A percentile compares a stretch with the other conserved stretches of the same genome.
These are phyloP conservation scores for Lathyrus oleraceus DNA, from an alignment of 306 rosid genomes.

Conservation along the genomic window DNA sequence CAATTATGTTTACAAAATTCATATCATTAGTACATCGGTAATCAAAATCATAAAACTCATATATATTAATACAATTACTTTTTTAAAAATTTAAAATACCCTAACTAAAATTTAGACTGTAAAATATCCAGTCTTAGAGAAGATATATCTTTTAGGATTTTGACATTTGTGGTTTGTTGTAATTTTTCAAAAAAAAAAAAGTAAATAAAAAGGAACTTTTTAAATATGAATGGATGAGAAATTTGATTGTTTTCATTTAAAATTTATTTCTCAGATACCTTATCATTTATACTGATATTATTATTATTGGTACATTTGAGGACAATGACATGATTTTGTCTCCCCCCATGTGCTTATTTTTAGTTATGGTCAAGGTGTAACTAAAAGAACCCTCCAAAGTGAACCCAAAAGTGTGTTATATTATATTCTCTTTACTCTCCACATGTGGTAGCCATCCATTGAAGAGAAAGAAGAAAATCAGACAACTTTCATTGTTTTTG, in stretches of 20 bases:
- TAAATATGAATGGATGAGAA: constrained; percentile 43
- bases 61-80: too few relatives aligned
- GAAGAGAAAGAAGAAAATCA: neutral
- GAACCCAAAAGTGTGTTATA: constrained; percentile 41
- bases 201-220: constrained; percentile 34
- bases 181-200: constrained; percentile 37
- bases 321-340: constrained; percentile 50
- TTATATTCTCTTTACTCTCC: constrained; percentile 43
- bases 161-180: constrained; percentile 45
- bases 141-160: constrained; percentile 32
- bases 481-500: constrained; percentile 7
- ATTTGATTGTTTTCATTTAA: constrained; percentile 35
- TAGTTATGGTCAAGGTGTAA: constrained; percentile 43
- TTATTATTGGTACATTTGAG: constrained; percentile 27
- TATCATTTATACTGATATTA: constrained; percentile 11
- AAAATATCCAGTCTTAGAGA: too few relatives aligned
- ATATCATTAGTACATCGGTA: too few relatives aligned
- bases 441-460: constrained; percentile 48
- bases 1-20: too few relatives aligned
- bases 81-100: too few relatives aligned
- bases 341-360: constrained; percentile 47
- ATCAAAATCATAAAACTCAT: too few relatives aligned
- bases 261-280: neutral
- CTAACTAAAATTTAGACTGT: too few relatives aligned
- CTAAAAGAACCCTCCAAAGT: constrained; percentile 45